Evolutionary conservation across 495 filamentous ascomycete genomes (phyloP).

Genomic region (Terfezia claveryi): DNA sequence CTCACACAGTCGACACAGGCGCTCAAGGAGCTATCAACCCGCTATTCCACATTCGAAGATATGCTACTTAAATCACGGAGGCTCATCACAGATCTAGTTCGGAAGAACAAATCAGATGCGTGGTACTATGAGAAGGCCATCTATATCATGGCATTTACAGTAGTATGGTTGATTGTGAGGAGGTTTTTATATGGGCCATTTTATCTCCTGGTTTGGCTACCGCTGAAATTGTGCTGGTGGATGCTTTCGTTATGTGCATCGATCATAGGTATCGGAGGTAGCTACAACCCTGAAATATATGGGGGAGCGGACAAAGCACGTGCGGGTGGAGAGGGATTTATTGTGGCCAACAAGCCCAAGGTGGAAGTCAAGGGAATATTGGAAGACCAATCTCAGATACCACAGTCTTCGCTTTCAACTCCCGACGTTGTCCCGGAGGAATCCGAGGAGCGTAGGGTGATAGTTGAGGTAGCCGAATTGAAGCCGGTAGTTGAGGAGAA

Average conservation of each 20-base stretch:
- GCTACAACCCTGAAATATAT: background rate
- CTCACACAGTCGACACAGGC: constrained; percentile 62
- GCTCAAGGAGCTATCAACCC: constrained; percentile 52
- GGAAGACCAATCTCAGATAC: background rate
- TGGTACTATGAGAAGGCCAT: constrained; percentile 89
- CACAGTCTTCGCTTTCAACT: background rate
- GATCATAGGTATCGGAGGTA: constrained; percentile 20
- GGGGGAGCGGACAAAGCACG: background rate
- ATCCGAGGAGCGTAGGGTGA: no score
- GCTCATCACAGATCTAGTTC: constrained; percentile 56
- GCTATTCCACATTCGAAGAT: constrained; percentile 54
- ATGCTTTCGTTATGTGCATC: constrained; percentile 25
- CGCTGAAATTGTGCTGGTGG: constrained; percentile 39
- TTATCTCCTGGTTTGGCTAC: constrained; percentile 72
- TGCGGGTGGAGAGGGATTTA: background rate
- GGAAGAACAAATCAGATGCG: constrained; percentile 78
- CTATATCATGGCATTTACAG: constrained; percentile 52
- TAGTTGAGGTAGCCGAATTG: background rate
- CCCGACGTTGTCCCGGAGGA: no score
- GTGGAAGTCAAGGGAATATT: background rate
- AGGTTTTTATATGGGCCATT: constrained; percentile 69
- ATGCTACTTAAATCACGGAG: constrained; percentile 49
- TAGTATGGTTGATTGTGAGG: constrained; percentile 68
- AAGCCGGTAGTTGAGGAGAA: background rate
- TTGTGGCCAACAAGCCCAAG: background rate